Evolutionary conservation across 2,329 filamentous ascomycete species (phyloP), one percentile per base, ranked within the genome.

Genomic region (Fusarium sp.): DNA sequence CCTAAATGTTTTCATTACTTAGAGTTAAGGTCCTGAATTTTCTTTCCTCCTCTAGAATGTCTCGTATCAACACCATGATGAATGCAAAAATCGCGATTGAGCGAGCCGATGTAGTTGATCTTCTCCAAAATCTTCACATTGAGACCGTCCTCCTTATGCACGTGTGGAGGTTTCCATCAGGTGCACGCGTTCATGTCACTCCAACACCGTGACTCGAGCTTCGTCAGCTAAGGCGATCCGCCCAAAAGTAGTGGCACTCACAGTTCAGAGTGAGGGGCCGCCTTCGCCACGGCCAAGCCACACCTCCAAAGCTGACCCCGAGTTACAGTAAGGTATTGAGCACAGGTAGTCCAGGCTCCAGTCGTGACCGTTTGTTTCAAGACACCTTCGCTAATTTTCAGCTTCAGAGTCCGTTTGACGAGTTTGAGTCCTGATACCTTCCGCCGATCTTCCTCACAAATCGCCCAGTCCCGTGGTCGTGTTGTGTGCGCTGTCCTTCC

Each of bases 261-360:
- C 5, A 18, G 15, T 41, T 30, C n/a, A 60, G 63, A 71, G 56
- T 57, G 74, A 73, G 75, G 75, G 74, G 74, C 70, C 41, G 56
- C 42, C 68, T 72, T 67, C 60, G 61, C 69, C 61, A 57, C 55
- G 70, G 13, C 66, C 73, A 65, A 78, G 78, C 78, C 78, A 79
- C 78, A 72, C 67, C 74, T 76, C 56, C 78, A 76, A 79, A 71
- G 78, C 77, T 79, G 78, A 80, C 75, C 68, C 74, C 69, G 62
- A 77, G 75, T 68, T 70, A 58, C 66, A 70, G 67, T n/a, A n/a
- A n/a, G n/a, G n/a, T 58, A 66, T 75, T 62, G 58, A 74, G 71
- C 72, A 71, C 74, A 75, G 72, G 69, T 57, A 71, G 72, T 64
- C 55, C 68, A 80, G 78, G 77, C 77, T 79, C 72, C 77, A 79